Percentiles rank a stretch among this genome's conserved stretches.
Conservation (phyloP, 2,329 filamentous ascomycete species). For the Talaromyces sp. region DNA sequence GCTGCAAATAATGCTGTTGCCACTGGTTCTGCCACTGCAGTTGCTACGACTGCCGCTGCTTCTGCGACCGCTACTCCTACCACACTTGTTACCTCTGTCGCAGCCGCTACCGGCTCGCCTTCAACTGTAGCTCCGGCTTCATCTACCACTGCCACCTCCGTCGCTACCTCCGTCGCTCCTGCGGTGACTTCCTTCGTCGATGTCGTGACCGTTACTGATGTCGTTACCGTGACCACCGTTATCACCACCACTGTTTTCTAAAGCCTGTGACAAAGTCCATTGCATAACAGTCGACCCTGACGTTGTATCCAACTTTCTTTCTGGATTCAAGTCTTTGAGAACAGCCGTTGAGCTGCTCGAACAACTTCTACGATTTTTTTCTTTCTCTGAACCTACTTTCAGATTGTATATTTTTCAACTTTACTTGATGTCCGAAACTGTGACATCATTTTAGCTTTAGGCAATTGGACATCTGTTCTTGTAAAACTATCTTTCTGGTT, state of each 20-base stretch:
- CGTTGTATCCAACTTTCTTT: not conserved
- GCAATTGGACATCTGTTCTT: not conserved
- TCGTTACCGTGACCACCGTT: not conserved
- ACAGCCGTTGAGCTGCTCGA: not conserved
- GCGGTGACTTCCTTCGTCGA: not conserved
- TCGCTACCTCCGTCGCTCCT: not conserved
- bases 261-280: not conserved
- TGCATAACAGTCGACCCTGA: not conserved
- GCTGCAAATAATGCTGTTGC: not conserved
- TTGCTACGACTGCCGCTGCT: not conserved
- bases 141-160: not conserved
- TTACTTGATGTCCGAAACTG: not conserved
- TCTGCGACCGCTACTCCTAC: not conserved
- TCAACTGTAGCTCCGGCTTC: not conserved
- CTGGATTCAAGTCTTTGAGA: not conserved
- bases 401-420: not conserved
- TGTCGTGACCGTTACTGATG: not conserved
- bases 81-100: not conserved
- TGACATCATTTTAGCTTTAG: constrained; percentile 1
- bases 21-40: not conserved
- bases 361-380: not conserved
- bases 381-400: not conserved
- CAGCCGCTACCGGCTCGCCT: not conserved
- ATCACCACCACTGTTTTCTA: not conserved
- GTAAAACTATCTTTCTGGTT: too few relatives aligned